These are phyloP conservation scores for Alternaria consortialis DNA, from an alignment of 2,329 filamentous ascomycete species.

Conservation along the genomic window DNA sequence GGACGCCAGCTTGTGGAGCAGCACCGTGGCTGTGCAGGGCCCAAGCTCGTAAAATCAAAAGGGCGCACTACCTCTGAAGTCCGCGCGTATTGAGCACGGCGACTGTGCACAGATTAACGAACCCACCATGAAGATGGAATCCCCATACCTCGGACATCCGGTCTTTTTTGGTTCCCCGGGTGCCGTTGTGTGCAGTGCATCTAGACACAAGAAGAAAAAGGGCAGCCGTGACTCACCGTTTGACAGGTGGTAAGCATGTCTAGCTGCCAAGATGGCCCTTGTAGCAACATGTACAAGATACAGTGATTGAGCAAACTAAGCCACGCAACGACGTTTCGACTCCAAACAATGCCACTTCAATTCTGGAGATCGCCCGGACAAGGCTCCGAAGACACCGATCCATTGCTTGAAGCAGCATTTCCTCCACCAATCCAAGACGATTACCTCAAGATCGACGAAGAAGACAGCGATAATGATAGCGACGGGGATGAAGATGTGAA, in stretches of 20 bases:
- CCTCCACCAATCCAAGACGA: not conserved
- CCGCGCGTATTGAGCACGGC: too few relatives aligned
- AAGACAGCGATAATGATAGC: not conserved
- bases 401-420: conserved; percentile 18
- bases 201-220: not conserved
- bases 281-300: not conserved
- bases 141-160: too few relatives aligned
- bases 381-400: conserved; percentile 17
- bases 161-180: not conserved
- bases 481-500: conserved; percentile 14
- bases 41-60: too few relatives aligned
- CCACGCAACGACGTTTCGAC: not conserved
- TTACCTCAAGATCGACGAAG: not conserved
- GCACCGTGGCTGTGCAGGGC: not conserved
- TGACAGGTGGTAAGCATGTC: not conserved
- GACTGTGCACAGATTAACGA: not conserved
- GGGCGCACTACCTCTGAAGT: too few relatives aligned
- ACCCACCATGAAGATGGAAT: too few relatives aligned
- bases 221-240: not conserved
- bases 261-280: not conserved
- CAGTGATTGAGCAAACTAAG: not conserved
- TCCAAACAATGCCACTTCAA: conserved; percentile 10
- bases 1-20: not conserved
- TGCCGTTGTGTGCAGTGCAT: not conserved
- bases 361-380: conserved; percentile 15